A percentile compares a stretch with the other conserved stretches of the same genome.
phyloP scores from a whole-genome alignment of 768 basidiomycete genomes.

The Sporobolomyces phaffii region DNA sequence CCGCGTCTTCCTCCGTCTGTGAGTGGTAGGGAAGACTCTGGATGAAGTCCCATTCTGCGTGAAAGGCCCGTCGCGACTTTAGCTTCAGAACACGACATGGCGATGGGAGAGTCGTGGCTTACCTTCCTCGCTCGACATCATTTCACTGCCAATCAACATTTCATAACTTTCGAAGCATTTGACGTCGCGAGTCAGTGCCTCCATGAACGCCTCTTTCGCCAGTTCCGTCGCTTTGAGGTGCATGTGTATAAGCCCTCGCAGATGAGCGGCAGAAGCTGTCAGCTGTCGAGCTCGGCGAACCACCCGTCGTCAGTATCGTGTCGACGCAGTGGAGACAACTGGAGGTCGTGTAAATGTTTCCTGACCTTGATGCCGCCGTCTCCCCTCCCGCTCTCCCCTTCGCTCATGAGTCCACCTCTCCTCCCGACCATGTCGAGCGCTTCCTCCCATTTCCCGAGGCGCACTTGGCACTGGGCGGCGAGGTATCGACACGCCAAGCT shows the following conservation, averaged over 20 bases:
- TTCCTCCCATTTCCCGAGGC: constrained; percentile 85
- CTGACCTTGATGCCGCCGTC: constrained; percentile 91
- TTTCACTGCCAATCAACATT: constrained; percentile 80
- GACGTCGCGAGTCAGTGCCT: constrained; percentile 86
- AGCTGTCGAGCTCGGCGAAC: constrained; percentile 54
- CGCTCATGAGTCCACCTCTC: constrained; percentile 44
- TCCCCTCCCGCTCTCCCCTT: constrained; percentile 59
- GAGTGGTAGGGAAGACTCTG: constrained; percentile 72
- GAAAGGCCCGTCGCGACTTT: not conserved
- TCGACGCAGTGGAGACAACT: too few relatives aligned
- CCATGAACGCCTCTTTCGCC: constrained; percentile 92
- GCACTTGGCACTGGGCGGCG: constrained; percentile 88
- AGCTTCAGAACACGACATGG: too few relatives aligned
- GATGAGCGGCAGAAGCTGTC: constrained; percentile 93
- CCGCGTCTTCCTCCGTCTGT: constrained; percentile 79
- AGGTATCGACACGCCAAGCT: constrained; percentile 93
- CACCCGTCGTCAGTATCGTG: not conserved
- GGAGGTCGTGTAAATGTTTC: not conserved
- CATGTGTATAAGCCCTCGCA: constrained; percentile 87
- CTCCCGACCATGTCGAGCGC: constrained; percentile 81
- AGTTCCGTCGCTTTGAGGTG: constrained; percentile 83
- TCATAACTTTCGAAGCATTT: constrained; percentile 96
- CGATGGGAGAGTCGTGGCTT: constrained; percentile 3
- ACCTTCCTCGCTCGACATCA: constrained; percentile 97
- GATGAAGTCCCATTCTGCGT: constrained; percentile 89